Percentiles rank a stretch among this genome's conserved stretches.
These are phyloP conservation scores for Bruguiera parviflora DNA, from an alignment of 345 rosid species.

Conservation along the genomic window DNA sequence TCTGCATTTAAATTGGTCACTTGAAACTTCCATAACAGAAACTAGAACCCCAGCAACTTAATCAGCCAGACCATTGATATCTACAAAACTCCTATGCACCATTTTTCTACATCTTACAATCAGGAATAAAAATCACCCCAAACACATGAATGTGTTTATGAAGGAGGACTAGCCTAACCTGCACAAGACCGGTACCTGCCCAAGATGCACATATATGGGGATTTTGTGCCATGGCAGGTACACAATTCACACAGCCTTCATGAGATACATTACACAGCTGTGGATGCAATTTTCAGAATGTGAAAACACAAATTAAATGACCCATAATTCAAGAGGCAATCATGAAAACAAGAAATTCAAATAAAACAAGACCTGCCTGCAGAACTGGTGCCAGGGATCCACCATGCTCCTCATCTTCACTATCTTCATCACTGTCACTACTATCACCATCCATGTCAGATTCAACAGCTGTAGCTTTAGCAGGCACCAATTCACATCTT, in stretches of 20 bases:
- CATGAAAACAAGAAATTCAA: background rate
- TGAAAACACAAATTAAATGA: slow-evolving; percentile 8
- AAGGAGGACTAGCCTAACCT: slow-evolving; percentile 41
- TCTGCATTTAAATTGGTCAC: slow-evolving; percentile 34
- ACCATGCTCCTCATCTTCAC: slow-evolving; percentile 56
- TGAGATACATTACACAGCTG: slow-evolving; percentile 80
- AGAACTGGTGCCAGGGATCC: slow-evolving; percentile 58
- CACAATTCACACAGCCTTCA: slow-evolving; percentile 81
- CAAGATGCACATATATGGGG: slow-evolving; percentile 93
- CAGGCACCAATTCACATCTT: slow-evolving; percentile 66
- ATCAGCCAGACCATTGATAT: too few species aligned
- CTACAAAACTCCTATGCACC: background rate
- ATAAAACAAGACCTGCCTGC: slow-evolving; percentile 47
- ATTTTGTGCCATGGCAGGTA: slow-evolving; percentile 81
- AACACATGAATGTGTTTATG: too few species aligned
- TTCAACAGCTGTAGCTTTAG: slow-evolving; percentile 40
- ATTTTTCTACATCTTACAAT: background rate
- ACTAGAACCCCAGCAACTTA: background rate
- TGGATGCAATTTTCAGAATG: slow-evolving; percentile 9
- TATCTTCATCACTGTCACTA: slow-evolving; percentile 72
- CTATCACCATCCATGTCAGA: slow-evolving; percentile 54
- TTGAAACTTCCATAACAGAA: background rate
- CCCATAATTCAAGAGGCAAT: background rate
- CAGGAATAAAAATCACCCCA: background rate
- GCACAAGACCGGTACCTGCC: slow-evolving; percentile 88